Base-by-base conservation (phyloP, 139 green algal species). In the Chlamydomonas schloesseri region DNA sequence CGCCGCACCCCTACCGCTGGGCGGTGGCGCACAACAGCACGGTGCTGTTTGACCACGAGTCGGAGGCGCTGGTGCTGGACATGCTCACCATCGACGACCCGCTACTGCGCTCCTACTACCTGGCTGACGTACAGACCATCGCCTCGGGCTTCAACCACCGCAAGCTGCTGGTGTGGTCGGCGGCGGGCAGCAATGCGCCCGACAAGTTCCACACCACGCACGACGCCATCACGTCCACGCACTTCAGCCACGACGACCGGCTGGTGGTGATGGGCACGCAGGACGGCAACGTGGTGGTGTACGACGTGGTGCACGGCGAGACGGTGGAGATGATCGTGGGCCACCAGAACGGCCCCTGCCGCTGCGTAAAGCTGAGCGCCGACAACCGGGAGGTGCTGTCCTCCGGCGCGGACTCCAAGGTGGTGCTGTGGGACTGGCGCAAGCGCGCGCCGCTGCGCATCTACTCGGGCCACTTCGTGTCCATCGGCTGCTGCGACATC, bases 191-290 rank as follows among this genome's bases (percentile, higher is more conserved):
- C 82, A 82, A 55, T 20, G 72, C 82, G 31, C 89, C 89, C 26
- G 89, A 92, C 86, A 92, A 90, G 89, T 90, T 90, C 82, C 89
- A 92, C 82, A 92, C 89, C 86, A 92, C 89, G 24, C 89, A 92
- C 55, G 89, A 92, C 71, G 89, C 89, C 76, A 92, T 92, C 86
- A 92, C 89, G 50, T 80, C 47, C n/a, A 89, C 82, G 75, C 82
- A 90, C 86, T 92, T 92, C 57, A 72, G 68, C 14, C 21, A 70
- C 28, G 89, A 92, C 71, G 89, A 92, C 77, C 76, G 89, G 9
- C 53, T 92, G n/a, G 62, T 88, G 60, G 89, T 79, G 11, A 85
- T 92, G 86, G 89, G 86, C 50, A 92, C 89, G 18, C 88, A 91
- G 86, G 89, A 92, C 70, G 89, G 89, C 58, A 89, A 89, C 65